Evolutionary conservation across 371 early-diverging fungal species (phyloP).

Genomic region (Chytridium lagenaria): DNA sequence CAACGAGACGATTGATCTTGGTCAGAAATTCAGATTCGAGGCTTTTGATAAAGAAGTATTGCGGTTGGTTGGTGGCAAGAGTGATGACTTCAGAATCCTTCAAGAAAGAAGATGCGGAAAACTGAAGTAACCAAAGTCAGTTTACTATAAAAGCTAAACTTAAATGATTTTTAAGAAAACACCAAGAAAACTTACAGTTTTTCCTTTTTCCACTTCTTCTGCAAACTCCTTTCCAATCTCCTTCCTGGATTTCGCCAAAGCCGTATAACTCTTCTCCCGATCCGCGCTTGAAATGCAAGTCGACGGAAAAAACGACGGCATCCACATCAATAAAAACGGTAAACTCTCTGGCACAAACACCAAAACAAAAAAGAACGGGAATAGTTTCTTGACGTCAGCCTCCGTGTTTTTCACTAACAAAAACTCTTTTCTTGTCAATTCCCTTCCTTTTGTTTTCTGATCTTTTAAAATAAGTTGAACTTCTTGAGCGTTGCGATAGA

Average conservation of each 20-base stretch:
- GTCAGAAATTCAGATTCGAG: neutral
- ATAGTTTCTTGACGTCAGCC: constrained; percentile 27
- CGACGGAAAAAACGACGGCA: constrained; percentile 23
- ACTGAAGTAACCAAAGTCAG: constrained; percentile 9
- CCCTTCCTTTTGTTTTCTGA: neutral
- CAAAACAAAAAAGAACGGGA: constrained; percentile 26
- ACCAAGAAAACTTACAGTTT: neutral
- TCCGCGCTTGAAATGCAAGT: constrained; percentile 22
- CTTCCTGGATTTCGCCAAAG: constrained; percentile 15
- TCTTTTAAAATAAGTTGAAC: neutral
- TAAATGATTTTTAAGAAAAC: constrained; percentile 1
- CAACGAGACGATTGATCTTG: constrained; percentile 14
- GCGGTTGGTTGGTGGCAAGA: constrained; percentile 23
- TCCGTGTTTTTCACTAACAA: constrained; percentile 20
- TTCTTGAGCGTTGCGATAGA: constrained; percentile 20
- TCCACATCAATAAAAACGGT: constrained; percentile 26
- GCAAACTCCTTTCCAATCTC: neutral
- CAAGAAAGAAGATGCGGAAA: neutral
- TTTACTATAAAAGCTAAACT: too few relatives aligned
- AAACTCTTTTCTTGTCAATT: neutral
- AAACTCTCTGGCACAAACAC: constrained; percentile 24
- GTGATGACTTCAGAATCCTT: neutral
- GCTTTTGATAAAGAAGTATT: constrained; percentile 12
- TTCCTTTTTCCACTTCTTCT: neutral
- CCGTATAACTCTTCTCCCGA: constrained; percentile 2